Evolutionary conservation across 202 grass and related monocot genomes (phyloP), one percentile per base, ranked within the genome.

Genomic region (Zizania palustris): DNA sequence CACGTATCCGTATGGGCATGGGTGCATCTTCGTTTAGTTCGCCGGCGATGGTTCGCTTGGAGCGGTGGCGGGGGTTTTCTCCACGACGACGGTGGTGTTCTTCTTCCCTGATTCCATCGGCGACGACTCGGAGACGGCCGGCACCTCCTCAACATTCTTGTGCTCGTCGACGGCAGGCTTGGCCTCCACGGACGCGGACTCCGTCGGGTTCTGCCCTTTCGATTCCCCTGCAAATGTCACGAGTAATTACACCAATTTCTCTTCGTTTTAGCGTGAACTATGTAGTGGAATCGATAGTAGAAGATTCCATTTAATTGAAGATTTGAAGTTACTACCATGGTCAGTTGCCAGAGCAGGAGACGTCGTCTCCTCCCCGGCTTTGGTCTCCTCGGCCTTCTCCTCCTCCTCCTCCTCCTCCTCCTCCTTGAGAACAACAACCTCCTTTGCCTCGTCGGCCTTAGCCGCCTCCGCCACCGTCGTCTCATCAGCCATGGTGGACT

Each of bases 221-320:
- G 86, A 87, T 71, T 96, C 63, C 66, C 71, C 89, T 83, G 68
- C 9, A 51, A 19, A 60, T 19, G 7, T 55, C 42, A 37, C 28
- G 11, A 11, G 11, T 3, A 1, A 42, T 48, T 5, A 9, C 18
- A 68, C 4, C 16, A 6, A 53, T 7, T 18, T 68, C 20, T 46
- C 12, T 34, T 12, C 40, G 3, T 66, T n/a, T 64, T 9, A 20
- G 42, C 3, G 5, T 45, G 19, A 67, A 67, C 5, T 18, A 18
- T 61, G 13, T 28, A 28, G 1, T 56, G 36, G 7, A 63, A 39
- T 28, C 2, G 28, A 28, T 28, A 28, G 28, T 28, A 28, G 28
- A 28, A 28, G 19, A 45, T 28, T 19, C 1, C 9, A 13, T n/a
- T 60, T 1, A 19, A 7, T 64, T 28, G 15, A 10, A 43, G 18